Percentiles rank a stretch among this genome's conserved stretches.
Conservation (phyloP, 208 protist genomes). For the Leishmania tropica region DNA sequence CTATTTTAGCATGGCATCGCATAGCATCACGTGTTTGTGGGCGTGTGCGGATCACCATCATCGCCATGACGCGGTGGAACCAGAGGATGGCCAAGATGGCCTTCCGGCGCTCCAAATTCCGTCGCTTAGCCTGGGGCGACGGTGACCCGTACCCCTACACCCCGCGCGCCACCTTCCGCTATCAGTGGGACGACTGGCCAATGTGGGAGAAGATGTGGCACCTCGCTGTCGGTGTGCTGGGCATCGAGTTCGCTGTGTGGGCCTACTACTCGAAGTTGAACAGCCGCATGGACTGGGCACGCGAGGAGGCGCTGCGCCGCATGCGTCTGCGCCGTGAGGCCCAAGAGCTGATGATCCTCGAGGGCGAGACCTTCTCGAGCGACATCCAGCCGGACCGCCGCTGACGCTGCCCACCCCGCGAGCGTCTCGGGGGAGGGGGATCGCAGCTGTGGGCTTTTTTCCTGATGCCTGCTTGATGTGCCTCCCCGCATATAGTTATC, state of each 20-base stretch:
- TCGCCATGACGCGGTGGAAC: conserved; percentile 77
- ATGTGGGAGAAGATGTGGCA: conserved; percentile 87
- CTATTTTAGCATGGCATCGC: conserved; percentile 38
- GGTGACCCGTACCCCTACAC: conserved; percentile 91
- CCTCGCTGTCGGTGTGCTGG: conserved; percentile 53
- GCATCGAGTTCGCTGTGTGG: conserved; percentile 77
- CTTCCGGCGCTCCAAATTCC: conserved; percentile 87
- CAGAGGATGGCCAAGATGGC: conserved; percentile 92
- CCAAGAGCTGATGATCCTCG: conserved; percentile 90
- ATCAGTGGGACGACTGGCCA: conserved; percentile 92
- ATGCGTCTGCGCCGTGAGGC: conserved; percentile 89
- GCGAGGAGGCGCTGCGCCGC: conserved; percentile 87
- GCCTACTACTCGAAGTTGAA: conserved; percentile 87
- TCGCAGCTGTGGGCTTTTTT: not conserved
- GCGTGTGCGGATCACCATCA: not conserved
- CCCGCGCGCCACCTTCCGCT: conserved; percentile 87
- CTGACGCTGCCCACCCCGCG: not conserved
- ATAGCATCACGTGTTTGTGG: not conserved
- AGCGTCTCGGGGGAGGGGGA: too few relatives aligned
- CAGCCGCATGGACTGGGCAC: conserved; percentile 84
- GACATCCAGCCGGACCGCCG: conserved; percentile 51
- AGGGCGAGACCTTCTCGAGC: conserved; percentile 77
- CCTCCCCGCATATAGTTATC: not conserved
- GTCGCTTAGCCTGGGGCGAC: conserved; percentile 87
- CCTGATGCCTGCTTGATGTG: not conserved